Conservation (phyloP, 225 moss, liverwort and hornwort species). For the Climacium dendroides region DNA sequence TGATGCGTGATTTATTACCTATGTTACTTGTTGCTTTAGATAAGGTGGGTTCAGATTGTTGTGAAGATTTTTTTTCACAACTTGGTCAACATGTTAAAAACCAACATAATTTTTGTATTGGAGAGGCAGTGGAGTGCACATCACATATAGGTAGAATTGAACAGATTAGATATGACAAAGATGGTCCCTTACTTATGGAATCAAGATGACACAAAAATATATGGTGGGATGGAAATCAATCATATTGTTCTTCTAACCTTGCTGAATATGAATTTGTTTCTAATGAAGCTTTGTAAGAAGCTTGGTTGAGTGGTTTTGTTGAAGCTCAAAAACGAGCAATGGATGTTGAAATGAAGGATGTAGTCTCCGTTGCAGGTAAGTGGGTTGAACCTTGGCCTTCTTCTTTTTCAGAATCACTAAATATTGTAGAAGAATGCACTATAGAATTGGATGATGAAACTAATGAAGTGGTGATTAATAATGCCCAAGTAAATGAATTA, state of each 20-base stretch:
- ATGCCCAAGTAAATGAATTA: neutral
- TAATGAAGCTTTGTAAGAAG: neutral
- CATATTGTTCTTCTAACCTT: neutral
- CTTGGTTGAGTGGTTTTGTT: neutral
- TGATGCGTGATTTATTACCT: neutral
- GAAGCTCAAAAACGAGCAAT: neutral
- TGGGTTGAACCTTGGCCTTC: neutral
- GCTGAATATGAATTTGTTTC: neutral
- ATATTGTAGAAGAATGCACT: neutral
- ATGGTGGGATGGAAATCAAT: neutral
- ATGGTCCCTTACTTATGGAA: neutral
- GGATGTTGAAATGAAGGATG: neutral
- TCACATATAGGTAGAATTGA: neutral
- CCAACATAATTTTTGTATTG: neutral
- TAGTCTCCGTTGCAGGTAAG: neutral
- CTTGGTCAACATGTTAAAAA: neutral
- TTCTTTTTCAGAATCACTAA: neutral
- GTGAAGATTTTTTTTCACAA: neutral
- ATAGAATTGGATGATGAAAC: neutral
- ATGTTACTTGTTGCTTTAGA: neutral
- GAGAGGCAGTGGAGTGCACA: too few species aligned
- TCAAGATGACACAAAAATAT: neutral
- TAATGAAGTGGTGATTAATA: neutral
- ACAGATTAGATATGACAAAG: neutral
- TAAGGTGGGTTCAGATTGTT: neutral